Percentiles rank a stretch among this genome's conserved stretches.
Evolutionary conservation across 495 filamentous ascomycete genomes (phyloP).

Genomic region (Halenospora varia): DNA sequence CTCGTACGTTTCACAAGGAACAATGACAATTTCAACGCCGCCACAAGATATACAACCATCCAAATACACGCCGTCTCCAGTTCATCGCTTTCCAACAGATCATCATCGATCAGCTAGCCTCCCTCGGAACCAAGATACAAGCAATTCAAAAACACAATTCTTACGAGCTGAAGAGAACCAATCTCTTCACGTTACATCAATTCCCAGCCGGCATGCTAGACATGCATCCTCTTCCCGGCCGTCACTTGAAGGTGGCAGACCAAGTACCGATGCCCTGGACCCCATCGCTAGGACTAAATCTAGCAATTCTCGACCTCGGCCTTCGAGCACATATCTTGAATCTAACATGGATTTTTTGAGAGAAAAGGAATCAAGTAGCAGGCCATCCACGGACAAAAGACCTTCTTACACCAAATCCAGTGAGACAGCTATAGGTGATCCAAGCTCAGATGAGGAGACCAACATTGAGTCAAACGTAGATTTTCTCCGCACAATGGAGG

Average conservation of each 20-base stretch:
- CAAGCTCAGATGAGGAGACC: conserved; percentile 50
- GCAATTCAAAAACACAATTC: conserved; percentile 30
- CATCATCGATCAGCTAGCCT: conserved; percentile 54
- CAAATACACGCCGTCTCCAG: conserved; percentile 39
- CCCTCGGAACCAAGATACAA: conserved; percentile 32
- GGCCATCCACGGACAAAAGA: conserved; percentile 14
- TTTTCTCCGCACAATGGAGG: conserved; percentile 78
- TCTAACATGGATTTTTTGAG: conserved; percentile 56
- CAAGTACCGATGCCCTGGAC: conserved; percentile 58
- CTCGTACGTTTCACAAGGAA: conserved; percentile 86
- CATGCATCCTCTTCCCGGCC: conserved; percentile 69
- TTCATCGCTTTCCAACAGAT: conserved; percentile 57
- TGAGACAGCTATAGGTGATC: conserved; percentile 20
- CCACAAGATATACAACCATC: conserved; percentile 37
- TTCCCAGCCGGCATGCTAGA: conserved; percentile 24
- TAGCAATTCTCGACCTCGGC: conserved; percentile 58
- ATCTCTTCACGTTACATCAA: conserved; percentile 1
- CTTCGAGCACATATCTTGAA: conserved; percentile 73
- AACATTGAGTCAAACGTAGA: conserved; percentile 85
- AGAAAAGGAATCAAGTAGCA: conserved; percentile 17
- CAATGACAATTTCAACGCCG: conserved; percentile 78
- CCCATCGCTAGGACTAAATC: conserved; percentile 50
- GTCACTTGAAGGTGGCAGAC: conserved; percentile 72
- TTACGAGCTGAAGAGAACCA: conserved; percentile 15
- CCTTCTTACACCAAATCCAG: conserved; percentile 1